A percentile compares a stretch with the other conserved stretches of the same genome.
These are phyloP conservation scores for Vachellia pachyceras DNA, from an alignment of 306 rosid species.

Conservation along the genomic window DNA sequence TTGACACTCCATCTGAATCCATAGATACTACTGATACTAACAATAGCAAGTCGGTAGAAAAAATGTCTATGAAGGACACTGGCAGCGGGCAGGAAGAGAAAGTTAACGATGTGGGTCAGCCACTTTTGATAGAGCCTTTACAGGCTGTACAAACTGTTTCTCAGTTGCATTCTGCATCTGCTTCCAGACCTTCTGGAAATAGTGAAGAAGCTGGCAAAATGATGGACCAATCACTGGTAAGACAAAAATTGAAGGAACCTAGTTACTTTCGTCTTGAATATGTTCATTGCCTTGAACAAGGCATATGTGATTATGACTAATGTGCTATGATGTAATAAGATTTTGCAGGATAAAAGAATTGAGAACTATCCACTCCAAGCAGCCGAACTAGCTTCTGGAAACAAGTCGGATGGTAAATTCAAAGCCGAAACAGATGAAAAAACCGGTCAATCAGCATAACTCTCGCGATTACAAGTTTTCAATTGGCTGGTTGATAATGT, in stretches of 20 bases:
- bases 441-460: constrained; percentile 36
- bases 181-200: constrained; percentile 48
- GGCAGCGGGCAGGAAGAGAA: constrained; percentile 39
- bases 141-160: constrained; percentile 57
- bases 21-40: constrained; percentile 44
- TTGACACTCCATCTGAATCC: constrained; percentile 48
- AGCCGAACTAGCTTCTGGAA: constrained; percentile 46
- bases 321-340: constrained; percentile 43
- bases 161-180: constrained; percentile 37
- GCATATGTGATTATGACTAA: constrained; percentile 37
- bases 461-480: neutral
- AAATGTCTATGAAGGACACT: constrained; percentile 39
- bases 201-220: constrained; percentile 54
- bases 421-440: constrained; percentile 35
- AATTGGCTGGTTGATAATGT: constrained; percentile 21
- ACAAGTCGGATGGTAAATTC: constrained; percentile 44
- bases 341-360: constrained; percentile 61
- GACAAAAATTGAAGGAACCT: constrained; percentile 9
- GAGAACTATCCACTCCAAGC: constrained; percentile 50
- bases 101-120: constrained; percentile 46
- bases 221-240: constrained; percentile 84
- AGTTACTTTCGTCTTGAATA: neutral
- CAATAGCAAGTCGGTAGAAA: constrained; percentile 45
- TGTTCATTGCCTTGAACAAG: constrained; percentile 8
- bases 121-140: constrained; percentile 64